Conservation (phyloP, 2,329 filamentous ascomycete genomes). For the Xylariaceae sp. region DNA sequence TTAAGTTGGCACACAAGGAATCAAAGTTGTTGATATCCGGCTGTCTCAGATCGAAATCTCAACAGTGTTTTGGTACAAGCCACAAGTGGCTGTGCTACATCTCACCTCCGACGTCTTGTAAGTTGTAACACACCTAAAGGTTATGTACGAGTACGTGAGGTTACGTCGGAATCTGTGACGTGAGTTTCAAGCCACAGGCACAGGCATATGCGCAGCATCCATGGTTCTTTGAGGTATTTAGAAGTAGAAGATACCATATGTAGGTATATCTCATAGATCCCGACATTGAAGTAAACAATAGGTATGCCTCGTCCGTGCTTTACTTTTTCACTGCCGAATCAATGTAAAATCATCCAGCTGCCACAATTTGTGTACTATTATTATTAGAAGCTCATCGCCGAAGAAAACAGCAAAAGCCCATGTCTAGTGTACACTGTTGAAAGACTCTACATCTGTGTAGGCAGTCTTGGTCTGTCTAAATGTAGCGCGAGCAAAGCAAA, state of each 20-base stretch:
- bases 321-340: not conserved
- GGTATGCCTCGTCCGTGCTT: not conserved
- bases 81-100: not conserved
- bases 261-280: no score
- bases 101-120: no score
- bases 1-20: not conserved
- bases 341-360: not conserved
- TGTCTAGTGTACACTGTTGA: constrained; percentile 5
- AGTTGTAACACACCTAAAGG: no score
- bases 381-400: constrained; percentile 14
- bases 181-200: no score
- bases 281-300: no score
- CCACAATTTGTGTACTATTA: constrained; percentile 1
- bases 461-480: not conserved
- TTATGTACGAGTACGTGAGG: no score
- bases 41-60: not conserved
- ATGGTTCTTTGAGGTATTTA: no score
- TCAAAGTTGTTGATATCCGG: not conserved
- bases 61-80: not conserved
- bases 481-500: constrained; percentile 2
- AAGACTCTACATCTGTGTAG: not conserved
- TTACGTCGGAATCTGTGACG: no score
- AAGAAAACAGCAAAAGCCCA: constrained; percentile 8
- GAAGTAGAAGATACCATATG: no score
- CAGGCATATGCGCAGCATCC: no score